phyloP scores from a whole-genome alignment of 1,284 basidiomycete genomes.

The Hemileia vastatrix region DNA sequence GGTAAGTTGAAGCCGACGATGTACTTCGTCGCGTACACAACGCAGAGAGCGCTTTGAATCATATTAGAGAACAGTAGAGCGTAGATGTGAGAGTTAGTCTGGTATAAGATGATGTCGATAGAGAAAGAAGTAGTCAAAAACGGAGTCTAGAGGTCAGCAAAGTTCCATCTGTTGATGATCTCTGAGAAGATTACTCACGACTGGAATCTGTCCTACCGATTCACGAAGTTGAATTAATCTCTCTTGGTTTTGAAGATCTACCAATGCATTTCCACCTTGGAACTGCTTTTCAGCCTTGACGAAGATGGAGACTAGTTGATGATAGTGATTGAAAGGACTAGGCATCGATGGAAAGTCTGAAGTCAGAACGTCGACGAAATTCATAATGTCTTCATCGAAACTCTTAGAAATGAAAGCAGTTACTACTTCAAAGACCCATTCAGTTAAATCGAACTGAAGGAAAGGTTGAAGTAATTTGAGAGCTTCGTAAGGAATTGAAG shows the following conservation, averaged over 20 bases:
- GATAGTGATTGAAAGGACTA: background rate
- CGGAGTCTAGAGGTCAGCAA: too few species aligned
- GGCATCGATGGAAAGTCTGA: background rate
- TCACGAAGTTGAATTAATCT: too few species aligned
- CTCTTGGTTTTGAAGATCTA: too few species aligned
- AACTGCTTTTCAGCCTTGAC: background rate
- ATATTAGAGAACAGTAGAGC: background rate
- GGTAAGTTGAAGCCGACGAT: background rate
- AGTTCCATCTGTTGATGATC: too few species aligned
- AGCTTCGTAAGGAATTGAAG: background rate
- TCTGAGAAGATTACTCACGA: too few species aligned
- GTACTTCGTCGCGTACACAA: background rate
- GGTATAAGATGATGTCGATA: background rate
- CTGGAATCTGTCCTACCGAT: too few species aligned
- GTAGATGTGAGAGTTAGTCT: background rate
- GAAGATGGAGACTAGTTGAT: background rate
- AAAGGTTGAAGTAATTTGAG: background rate
- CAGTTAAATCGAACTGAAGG: conserved; percentile 19
- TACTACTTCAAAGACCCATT: conserved; percentile 27
- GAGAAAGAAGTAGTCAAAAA: too few species aligned
- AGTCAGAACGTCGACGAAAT: background rate
- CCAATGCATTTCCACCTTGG: too few species aligned
- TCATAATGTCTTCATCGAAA: conserved; percentile 25
- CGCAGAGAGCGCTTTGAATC: background rate
- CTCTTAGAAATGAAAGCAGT: conserved; percentile 28